Conservation (phyloP, 1,284 basidiomycete species). For the Cutaneotrichosporon cyanovorans region DNA sequence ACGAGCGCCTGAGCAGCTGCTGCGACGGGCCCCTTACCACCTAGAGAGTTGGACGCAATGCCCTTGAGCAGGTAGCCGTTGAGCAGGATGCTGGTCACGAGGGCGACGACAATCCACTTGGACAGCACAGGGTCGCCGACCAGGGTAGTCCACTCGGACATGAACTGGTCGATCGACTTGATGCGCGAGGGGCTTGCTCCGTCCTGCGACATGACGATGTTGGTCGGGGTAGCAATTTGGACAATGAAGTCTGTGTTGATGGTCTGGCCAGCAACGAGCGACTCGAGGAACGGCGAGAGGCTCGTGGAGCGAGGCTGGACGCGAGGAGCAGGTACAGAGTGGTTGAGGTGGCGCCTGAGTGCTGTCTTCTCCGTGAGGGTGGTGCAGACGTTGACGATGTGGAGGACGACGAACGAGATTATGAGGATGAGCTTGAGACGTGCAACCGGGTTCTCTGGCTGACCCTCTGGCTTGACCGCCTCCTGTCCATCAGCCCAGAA, state of each 20-base stretch:
- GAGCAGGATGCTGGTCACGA: slow-evolving; percentile 79
- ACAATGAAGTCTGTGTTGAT: slow-evolving; percentile 55
- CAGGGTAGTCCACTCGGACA: slow-evolving; percentile 88
- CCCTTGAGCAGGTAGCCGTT: slow-evolving; percentile 90
- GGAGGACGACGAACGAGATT: slow-evolving; percentile 76
- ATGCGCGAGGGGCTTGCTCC: slow-evolving; percentile 32
- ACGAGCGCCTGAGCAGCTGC: slow-evolving; percentile 48
- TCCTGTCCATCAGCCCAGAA: slow-evolving; percentile 9
- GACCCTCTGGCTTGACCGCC: slow-evolving; percentile 8
- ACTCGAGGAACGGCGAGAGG: slow-evolving; percentile 56
- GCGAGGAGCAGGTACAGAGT: slow-evolving; percentile 32
- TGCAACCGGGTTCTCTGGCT: slow-evolving; percentile 66
- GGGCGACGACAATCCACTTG: slow-evolving; percentile 89
- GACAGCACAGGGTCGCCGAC: slow-evolving; percentile 90
- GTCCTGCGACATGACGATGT: slow-evolving; percentile 49
- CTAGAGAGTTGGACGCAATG: slow-evolving; percentile 49
- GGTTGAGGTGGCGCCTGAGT: slow-evolving; percentile 52
- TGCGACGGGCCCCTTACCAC: slow-evolving; percentile 46
- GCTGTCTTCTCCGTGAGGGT: slow-evolving; percentile 73
- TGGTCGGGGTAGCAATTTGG: slow-evolving; percentile 61
- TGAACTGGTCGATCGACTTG: slow-evolving; percentile 68
- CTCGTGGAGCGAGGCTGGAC: slow-evolving; percentile 49
- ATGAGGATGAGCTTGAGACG: slow-evolving; percentile 86
- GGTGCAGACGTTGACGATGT: slow-evolving; percentile 87
- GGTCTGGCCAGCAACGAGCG: slow-evolving; percentile 51